Evolutionary conservation across 2,329 filamentous ascomycete species (phyloP).

Genomic region (Beauveria sp.): DNA sequence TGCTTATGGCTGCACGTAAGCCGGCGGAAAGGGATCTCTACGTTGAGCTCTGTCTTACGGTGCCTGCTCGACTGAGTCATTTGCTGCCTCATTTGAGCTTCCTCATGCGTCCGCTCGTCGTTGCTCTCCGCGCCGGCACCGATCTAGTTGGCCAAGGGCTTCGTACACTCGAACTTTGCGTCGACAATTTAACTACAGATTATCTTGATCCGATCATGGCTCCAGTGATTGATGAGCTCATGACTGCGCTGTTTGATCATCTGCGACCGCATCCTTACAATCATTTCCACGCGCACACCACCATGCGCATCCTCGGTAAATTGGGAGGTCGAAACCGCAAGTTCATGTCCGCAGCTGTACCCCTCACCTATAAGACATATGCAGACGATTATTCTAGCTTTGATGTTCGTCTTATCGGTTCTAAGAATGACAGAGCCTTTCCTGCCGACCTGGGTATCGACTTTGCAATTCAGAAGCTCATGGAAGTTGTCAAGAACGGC

Average conservation of each 20-base stretch:
- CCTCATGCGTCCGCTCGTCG: conserved; percentile 94
- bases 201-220: conserved; percentile 99
- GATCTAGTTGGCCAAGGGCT: conserved; percentile 93
- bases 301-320: conserved; percentile 94
- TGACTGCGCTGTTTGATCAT: conserved; percentile 96
- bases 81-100: conserved; percentile 91
- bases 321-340: conserved; percentile 91
- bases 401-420: conserved; percentile 81
- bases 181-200: conserved; percentile 95
- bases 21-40: conserved; percentile 89
- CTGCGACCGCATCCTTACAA: conserved; percentile 89
- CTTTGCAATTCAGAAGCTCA: conserved; percentile 78
- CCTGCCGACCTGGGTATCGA: conserved; percentile 82
- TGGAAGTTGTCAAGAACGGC: conserved; percentile 63
- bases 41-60: conserved; percentile 92
- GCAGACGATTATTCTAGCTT: conserved; percentile 84
- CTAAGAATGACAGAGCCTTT: conserved; percentile 81
- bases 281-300: conserved; percentile 96
- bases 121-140: conserved; percentile 81
- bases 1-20: conserved; percentile 83
- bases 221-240: conserved; percentile 95
- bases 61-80: conserved; percentile 89
- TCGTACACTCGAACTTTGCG: conserved; percentile 87
- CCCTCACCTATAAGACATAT: conserved; percentile 75
- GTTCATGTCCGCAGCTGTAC: conserved; percentile 83